Evolutionary conservation across 768 basidiomycete genomes (phyloP).

Genomic region (Stropharia rugosoannulata): DNA sequence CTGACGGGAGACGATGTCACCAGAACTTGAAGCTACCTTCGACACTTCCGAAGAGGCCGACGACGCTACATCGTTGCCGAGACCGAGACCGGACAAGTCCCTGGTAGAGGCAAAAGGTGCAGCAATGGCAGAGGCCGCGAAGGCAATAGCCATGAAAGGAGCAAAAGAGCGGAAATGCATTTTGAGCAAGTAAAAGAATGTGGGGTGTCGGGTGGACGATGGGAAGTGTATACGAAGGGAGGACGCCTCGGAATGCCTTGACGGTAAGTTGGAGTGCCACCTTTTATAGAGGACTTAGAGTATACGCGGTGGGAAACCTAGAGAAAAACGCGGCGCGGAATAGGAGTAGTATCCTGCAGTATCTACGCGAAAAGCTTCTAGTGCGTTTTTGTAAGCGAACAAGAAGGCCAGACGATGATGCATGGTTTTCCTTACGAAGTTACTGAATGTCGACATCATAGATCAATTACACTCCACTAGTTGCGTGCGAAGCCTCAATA

Average conservation of each 20-base stretch:
- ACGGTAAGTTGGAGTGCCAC: background rate
- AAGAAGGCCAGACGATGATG: too few species aligned
- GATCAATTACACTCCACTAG: too few species aligned
- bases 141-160: conserved; percentile 19
- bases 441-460: too few species aligned
- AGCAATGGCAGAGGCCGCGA: conserved; percentile 15
- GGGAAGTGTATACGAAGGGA: background rate
- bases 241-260: background rate
- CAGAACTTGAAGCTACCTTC: background rate
- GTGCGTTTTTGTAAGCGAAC: background rate
- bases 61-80: background rate
- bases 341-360: background rate
- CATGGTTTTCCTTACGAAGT: too few species aligned
- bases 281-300: too few species aligned
- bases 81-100: background rate
- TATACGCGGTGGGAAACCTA: too few species aligned
- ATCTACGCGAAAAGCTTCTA: background rate
- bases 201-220: conserved; percentile 7
- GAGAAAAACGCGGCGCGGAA: background rate
- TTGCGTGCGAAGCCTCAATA: too few species aligned
- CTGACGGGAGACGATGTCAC: too few species aligned
- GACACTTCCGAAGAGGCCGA: conserved; percentile 18
- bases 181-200: conserved; percentile 13
- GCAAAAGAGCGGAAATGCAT: conserved; percentile 25
- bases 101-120: background rate